These are phyloP conservation scores for Bigelowiella natans DNA, from an alignment of 78 protist genomes.

Conservation along the genomic window DNA sequence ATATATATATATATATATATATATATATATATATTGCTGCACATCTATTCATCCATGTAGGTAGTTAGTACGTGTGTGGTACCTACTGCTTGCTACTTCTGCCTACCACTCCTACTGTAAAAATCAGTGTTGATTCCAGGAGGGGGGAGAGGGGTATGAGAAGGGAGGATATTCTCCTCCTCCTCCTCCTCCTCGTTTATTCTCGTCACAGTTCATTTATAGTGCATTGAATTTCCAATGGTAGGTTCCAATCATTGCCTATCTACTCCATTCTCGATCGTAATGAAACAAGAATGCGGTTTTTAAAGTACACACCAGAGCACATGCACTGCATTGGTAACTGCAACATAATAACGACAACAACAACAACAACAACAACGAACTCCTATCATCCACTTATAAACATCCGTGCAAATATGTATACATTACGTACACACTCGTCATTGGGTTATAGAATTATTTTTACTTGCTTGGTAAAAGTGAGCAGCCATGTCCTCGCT, in stretches of 20 bases:
- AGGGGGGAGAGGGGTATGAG: too few relatives aligned
- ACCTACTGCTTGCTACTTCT: neutral
- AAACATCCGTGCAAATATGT: too few relatives aligned
- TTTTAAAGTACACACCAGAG: conserved; percentile 28
- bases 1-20: neutral
- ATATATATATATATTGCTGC: conserved; percentile 1
- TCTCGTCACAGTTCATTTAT: too few relatives aligned
- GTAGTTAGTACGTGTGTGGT: neutral
- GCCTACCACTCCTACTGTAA: too few relatives aligned
- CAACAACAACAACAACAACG: too few relatives aligned
- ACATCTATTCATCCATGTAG: neutral
- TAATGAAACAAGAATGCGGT: neutral
- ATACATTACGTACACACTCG: neutral
- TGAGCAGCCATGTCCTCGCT: too few relatives aligned
- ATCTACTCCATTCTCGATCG: conserved; percentile 4
- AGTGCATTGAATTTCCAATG: too few relatives aligned
- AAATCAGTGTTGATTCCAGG: too few relatives aligned
- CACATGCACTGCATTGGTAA: conserved; percentile 13
- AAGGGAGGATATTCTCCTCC: too few relatives aligned
- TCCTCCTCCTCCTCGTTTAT: too few relatives aligned
- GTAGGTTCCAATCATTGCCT: conserved; percentile 26
- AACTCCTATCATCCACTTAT: too few relatives aligned
- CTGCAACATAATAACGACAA: neutral
- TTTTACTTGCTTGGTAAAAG: too few relatives aligned
- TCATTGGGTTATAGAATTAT: neutral